Conservation (phyloP, 1,284 basidiomycete genomes). For the Kwoniella shivajii region DNA sequence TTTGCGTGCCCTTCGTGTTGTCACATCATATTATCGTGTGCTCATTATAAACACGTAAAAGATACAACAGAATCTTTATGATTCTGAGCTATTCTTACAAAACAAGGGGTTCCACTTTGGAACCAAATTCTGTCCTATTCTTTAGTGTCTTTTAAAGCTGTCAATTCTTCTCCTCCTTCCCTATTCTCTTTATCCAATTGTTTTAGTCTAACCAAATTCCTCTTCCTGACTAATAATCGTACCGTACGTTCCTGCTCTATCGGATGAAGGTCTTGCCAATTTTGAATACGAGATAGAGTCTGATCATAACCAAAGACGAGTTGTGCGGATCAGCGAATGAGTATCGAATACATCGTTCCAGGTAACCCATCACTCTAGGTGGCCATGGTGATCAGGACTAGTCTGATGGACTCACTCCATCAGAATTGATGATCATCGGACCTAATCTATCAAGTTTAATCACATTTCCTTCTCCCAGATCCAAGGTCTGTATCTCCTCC, state of each 20-base stretch:
- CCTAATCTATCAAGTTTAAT: slow-evolving; percentile 51
- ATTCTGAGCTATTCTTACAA: no score
- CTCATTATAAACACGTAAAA: no score
- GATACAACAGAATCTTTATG: no score
- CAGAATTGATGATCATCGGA: slow-evolving; percentile 54
- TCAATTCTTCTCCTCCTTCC: slow-evolving; percentile 8
- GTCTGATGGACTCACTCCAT: slow-evolving; percentile 50
- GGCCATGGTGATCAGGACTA: not conserved
- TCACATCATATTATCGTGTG: no score
- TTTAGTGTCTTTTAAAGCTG: not conserved
- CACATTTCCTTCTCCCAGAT: slow-evolving; percentile 44
- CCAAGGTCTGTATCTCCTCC: slow-evolving; percentile 32
- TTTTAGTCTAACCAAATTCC: slow-evolving; percentile 49
- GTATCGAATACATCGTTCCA: no score
- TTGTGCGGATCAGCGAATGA: no score
- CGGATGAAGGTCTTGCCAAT: slow-evolving; percentile 50
- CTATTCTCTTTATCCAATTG: slow-evolving; percentile 31
- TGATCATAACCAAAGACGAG: slow-evolving; percentile 12
- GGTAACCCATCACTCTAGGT: no score
- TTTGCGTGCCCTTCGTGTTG: no score
- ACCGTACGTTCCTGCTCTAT: slow-evolving; percentile 53
- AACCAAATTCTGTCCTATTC: no score
- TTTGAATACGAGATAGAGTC: slow-evolving; percentile 53
- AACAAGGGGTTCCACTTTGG: no score
- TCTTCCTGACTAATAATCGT: slow-evolving; percentile 52